Percentiles rank a stretch among this genome's conserved stretches.
These are phyloP conservation scores for Penicillium pancosmium DNA, from an alignment of 495 filamentous ascomycete species.

Conservation along the genomic window DNA sequence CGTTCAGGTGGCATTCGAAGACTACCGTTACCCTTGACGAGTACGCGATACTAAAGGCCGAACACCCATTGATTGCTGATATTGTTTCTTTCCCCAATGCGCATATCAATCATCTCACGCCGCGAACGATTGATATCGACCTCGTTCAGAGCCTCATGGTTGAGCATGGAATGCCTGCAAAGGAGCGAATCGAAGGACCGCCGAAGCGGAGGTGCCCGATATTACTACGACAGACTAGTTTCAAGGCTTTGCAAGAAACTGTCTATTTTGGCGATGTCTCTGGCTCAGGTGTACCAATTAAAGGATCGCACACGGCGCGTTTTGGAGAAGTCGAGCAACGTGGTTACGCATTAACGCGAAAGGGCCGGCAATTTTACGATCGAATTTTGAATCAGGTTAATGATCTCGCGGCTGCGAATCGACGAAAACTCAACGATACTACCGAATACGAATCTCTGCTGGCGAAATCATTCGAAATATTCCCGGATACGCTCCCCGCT, in stretches of 20 bases:
- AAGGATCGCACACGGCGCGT: constrained; percentile 43
- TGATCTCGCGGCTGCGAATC: constrained; percentile 12
- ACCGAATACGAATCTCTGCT: constrained; percentile 26
- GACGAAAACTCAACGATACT: background rate
- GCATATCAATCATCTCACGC: constrained; percentile 52
- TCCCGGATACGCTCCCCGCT: constrained; percentile 33
- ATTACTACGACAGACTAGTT: constrained; percentile 47
- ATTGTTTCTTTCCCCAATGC: constrained; percentile 43
- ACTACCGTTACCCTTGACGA: constrained; percentile 40
- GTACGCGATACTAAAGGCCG: constrained; percentile 37
- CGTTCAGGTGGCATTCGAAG: constrained; percentile 44
- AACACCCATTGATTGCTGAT: constrained; percentile 47
- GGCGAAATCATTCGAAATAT: constrained; percentile 28
- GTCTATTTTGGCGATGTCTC: constrained; percentile 32
- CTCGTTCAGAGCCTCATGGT: constrained; percentile 39
- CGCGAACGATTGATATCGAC: constrained; percentile 48
- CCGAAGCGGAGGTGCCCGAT: constrained; percentile 38
- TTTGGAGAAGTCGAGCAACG: constrained; percentile 51
- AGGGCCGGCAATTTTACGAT: constrained; percentile 45
- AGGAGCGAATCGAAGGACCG: constrained; percentile 47
- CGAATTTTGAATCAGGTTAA: constrained; percentile 34
- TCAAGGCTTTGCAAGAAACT: constrained; percentile 43
- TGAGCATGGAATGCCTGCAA: constrained; percentile 35
- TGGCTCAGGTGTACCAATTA: constrained; percentile 11
- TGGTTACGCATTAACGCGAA: constrained; percentile 41